Evolutionary conservation across 2,329 filamentous ascomycete species (phyloP), one percentile per base, ranked within the genome.

Genomic region (Colletotrichum scovillei): DNA sequence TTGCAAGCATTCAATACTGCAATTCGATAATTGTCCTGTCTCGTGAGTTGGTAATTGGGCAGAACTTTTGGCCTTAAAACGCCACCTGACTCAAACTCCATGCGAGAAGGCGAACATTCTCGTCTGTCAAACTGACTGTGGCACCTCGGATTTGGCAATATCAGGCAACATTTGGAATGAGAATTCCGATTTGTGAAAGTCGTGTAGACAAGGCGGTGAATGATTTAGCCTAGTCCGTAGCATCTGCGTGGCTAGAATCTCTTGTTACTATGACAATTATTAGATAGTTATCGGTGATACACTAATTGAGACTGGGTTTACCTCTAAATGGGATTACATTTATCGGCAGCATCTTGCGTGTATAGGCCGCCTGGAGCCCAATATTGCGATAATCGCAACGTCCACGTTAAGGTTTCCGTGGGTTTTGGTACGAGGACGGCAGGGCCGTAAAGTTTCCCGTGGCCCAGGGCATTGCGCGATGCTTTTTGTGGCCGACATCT

Each of bases 401-500:
- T n/a, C 19, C 30, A 11, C 22, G 38, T 53, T 19, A 66, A 30
- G 63, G 38, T 59, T 52, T 53, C 19, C 12, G 42, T 16, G 7
- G 30, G 14, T 30, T 16, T 22, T 11, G 62, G 12, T 24, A 32
- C 19, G 24, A 64, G n/a, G 6, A 65, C 53, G 32, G 26, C 5
- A 14, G 24, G 32, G 5, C 35, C 9, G n/a, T 14, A 60, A 19
- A 46, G 68, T 60, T 67, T 19, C 7, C 53, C n/a, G 12, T 8
- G 11, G n/a, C n/a, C 28, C 5, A 66, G 63, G 26, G 38, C 35
- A 66, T 24, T 56, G 19, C 11, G 28, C 57, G 46, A 53, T 35
- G 24, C 42, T 63, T 56, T 16, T 55, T 57, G 56, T 63, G 30
- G 69, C 35, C 49, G 35, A 58, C 69, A 30, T 68, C 64, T 52